Evolutionary conservation across 306 rosid genomes (phyloP).

Genomic region (Cucurbita moschata): DNA sequence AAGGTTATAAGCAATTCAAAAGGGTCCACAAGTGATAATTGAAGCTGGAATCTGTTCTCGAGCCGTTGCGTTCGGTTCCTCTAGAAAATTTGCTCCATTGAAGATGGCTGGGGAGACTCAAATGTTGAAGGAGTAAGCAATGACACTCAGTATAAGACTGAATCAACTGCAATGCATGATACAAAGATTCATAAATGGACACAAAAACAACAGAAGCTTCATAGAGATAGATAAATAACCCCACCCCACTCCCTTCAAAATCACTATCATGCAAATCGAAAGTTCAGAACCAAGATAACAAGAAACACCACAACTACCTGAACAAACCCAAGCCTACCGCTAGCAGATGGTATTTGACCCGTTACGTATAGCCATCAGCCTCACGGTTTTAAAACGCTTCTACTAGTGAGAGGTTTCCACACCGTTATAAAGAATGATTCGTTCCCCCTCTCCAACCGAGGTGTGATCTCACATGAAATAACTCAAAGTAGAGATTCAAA

Average conservation of each 20-base stretch:
- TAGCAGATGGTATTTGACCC: too few relatives aligned
- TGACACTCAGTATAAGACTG: neutral
- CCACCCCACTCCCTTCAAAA: neutral
- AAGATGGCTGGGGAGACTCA: neutral
- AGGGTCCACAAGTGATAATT: neutral
- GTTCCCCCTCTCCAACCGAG: too few relatives aligned
- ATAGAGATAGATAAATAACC: neutral
- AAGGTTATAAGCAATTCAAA: neutral
- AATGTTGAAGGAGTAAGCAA: neutral
- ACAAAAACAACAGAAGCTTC: neutral
- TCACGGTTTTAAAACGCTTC: too few relatives aligned
- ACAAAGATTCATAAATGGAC: neutral
- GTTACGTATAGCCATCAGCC: too few relatives aligned
- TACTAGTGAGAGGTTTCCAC: too few relatives aligned
- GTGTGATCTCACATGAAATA: conserved; percentile 13
- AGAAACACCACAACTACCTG: conserved; percentile 16
- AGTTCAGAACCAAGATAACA: conserved; percentile 22
- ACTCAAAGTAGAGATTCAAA: conserved; percentile 36
- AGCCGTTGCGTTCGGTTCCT: neutral
- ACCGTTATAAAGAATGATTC: too few relatives aligned
- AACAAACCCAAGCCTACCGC: neutral
- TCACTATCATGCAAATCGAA: conserved; percentile 25
- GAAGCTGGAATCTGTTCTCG: neutral
- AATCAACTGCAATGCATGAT: neutral
- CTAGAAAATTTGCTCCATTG: neutral